Evolutionary conservation across 2,329 filamentous ascomycete species (phyloP).

Genomic region (Septoria linicola): DNA sequence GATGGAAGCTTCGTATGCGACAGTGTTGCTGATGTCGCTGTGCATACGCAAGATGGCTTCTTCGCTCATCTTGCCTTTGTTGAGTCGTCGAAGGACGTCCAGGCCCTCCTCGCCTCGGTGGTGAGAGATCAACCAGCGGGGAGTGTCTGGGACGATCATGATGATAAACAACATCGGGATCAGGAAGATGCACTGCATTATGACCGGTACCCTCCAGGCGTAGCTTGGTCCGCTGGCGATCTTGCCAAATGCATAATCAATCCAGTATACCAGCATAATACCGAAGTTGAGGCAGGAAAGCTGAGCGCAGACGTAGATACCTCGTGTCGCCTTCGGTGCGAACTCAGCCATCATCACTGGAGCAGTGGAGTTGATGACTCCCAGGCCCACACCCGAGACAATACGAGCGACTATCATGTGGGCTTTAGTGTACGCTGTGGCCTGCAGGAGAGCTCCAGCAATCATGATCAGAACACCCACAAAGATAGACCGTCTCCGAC

Average conservation of each 20-base stretch:
- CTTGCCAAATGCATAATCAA: conserved; percentile 46
- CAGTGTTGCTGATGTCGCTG: conserved; percentile 32
- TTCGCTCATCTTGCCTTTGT: conserved; percentile 31
- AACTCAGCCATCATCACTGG: conserved; percentile 49
- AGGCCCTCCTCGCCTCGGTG: conserved; percentile 42
- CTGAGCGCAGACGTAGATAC: conserved; percentile 48
- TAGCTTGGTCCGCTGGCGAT: conserved; percentile 33
- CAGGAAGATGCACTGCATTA: conserved; percentile 45
- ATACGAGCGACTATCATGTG: conserved; percentile 49
- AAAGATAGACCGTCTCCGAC: conserved; percentile 46
- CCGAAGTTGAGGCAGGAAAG: conserved; percentile 51
- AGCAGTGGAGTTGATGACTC: conserved; percentile 48
- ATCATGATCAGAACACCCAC: conserved; percentile 48
- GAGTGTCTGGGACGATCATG: conserved; percentile 45
- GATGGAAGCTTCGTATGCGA: conserved; percentile 34
- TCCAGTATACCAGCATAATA: conserved; percentile 49
- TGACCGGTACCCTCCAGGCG: conserved; percentile 46
- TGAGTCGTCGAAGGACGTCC: conserved; percentile 35
- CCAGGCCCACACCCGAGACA: conserved; percentile 47
- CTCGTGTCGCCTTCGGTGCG: conserved; percentile 34
- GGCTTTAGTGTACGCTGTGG: conserved; percentile 41
- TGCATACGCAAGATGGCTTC: conserved; percentile 29
- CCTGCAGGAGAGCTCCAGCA: conserved; percentile 45
- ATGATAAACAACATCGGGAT: conserved; percentile 43
- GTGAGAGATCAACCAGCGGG: conserved; percentile 46